Base-by-base conservation (phyloP, 805 yeast species). In the Ogataea paraovalis region DNA sequence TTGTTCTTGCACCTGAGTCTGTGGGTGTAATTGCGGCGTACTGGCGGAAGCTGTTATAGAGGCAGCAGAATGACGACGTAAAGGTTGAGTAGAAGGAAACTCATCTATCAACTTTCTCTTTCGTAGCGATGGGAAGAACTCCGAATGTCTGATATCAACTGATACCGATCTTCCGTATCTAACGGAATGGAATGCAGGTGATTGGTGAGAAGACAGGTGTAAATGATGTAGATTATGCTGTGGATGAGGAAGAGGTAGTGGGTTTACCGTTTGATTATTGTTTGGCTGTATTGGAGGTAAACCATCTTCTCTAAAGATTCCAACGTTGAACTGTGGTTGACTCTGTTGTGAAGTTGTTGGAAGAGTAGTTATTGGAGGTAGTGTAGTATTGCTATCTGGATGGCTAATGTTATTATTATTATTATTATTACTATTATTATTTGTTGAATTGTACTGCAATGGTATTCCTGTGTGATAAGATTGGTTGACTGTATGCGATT, bases 21-120 rank as follows among this genome's bases (percentile, higher is more conserved):
- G 47, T 28, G 23, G 34, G 21, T 38, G 45, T 33, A 28, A 20
- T 44, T 43, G 42, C 46, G 47, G 34, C 14, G 42, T 7, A 14
- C 30, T 44, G 37, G 41, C 33, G 28, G 28, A 25, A 9, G 46
- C 43, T 16, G 54, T 54, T 7, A 62, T 55, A 6, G 66, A 59
- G 13, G 69, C 68, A 10, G 65, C 67, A 9, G 69, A 65, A 44
- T 64, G 68, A 47, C 69, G 59, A 39, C 69, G 58, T 9, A 52
- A 32, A 3, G 63, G 60, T 34, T 54, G 57, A 10, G 48, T 44
- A 3, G 52, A 18, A 2, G 55, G 47, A 10, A 37, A 39, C n/a
- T 62, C 67, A 22, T 61, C 64, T 32, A 52, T 40, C 8, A 58
- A 40, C 39, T 59, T 64, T 34, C 67, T 49, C 48, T 62, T 62